These are phyloP conservation scores for Microascus cirrosus DNA, from an alignment of 2,329 filamentous ascomycete species.

Conservation along the genomic window DNA sequence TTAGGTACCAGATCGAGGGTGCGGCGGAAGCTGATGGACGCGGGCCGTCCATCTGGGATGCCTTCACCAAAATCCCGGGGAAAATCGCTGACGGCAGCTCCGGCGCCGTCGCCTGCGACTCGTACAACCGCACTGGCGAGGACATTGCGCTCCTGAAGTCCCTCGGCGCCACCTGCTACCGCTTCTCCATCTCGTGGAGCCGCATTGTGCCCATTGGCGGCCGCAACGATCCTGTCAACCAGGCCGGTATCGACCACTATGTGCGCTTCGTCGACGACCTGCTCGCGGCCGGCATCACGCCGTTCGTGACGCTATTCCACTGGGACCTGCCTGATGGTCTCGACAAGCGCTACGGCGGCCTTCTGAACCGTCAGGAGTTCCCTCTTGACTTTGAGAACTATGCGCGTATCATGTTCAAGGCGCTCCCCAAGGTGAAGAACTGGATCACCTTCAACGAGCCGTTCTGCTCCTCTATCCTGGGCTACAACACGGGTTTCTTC, in stretches of 20 bases:
- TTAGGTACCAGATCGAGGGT: slow-evolving; percentile 81
- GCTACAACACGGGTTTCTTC: slow-evolving; percentile 67
- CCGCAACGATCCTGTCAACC: slow-evolving; percentile 70
- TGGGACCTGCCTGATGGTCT: slow-evolving; percentile 78
- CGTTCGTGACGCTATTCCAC: slow-evolving; percentile 76
- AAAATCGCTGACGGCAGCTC: slow-evolving; percentile 72
- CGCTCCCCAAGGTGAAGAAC: slow-evolving; percentile 66
- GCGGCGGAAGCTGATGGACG: slow-evolving; percentile 64
- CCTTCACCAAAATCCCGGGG: slow-evolving; percentile 69
- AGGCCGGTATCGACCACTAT: slow-evolving; percentile 68
- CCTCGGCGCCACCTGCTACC: slow-evolving; percentile 63
- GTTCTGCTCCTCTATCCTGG: slow-evolving; percentile 72
- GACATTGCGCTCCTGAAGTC: slow-evolving; percentile 70
- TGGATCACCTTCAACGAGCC: slow-evolving; percentile 93
- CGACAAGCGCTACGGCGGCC: slow-evolving; percentile 70
- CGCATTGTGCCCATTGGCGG: slow-evolving; percentile 80
- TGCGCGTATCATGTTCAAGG: slow-evolving; percentile 63
- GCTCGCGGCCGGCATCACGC: slow-evolving; percentile 62
- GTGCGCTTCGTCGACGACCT: slow-evolving; percentile 69
- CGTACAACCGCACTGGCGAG: slow-evolving; percentile 67
- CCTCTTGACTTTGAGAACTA: slow-evolving; percentile 72
- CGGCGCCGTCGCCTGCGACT: slow-evolving; percentile 74
- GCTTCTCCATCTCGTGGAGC: slow-evolving; percentile 78
- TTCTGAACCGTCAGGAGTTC: slow-evolving; percentile 74
- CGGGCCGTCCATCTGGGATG: slow-evolving; percentile 78